Evolutionary conservation across 352 stramenopile species (phyloP).

Genomic region (Phytophthora aleatoria): DNA sequence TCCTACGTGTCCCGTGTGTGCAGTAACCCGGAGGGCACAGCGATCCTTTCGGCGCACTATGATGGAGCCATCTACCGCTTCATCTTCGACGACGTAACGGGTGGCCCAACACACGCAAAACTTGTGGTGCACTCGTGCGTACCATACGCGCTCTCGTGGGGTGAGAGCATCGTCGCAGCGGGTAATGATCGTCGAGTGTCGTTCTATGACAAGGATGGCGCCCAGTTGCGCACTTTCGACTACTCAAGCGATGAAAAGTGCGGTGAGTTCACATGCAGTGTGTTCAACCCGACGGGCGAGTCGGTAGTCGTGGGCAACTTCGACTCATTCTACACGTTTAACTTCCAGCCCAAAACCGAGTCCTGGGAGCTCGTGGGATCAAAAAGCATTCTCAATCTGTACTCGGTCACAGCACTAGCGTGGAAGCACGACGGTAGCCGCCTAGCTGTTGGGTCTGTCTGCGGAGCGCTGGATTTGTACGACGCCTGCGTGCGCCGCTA

Average conservation of each 20-base stretch:
- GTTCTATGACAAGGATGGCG: slow-evolving; percentile 93
- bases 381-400: slow-evolving; percentile 93
- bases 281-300: slow-evolving; percentile 92
- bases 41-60: slow-evolving; percentile 90
- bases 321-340: slow-evolving; percentile 92
- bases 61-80: slow-evolving; percentile 94
- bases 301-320: slow-evolving; percentile 94
- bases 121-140: slow-evolving; percentile 89
- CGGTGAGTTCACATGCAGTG: slow-evolving; percentile 78
- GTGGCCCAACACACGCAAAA: slow-evolving; percentile 82
- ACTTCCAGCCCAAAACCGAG: slow-evolving; percentile 83
- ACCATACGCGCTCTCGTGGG: slow-evolving; percentile 92
- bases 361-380: slow-evolving; percentile 80
- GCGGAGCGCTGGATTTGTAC: slow-evolving; percentile 92
- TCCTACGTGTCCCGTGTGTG: slow-evolving; percentile 88
- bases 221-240: slow-evolving; percentile 87
- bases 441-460: slow-evolving; percentile 91
- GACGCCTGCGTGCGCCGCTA: slow-evolving; percentile 92
- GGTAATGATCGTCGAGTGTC: slow-evolving; percentile 91
- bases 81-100: slow-evolving; percentile 89
- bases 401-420: slow-evolving; percentile 90
- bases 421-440: slow-evolving; percentile 93
- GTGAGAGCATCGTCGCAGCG: slow-evolving; percentile 88
- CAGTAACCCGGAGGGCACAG: slow-evolving; percentile 86
- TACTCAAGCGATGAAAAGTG: slow-evolving; percentile 86